Base-by-base conservation (phyloP, 1,139 yeast genomes). In the Geotrichum europaeum region DNA sequence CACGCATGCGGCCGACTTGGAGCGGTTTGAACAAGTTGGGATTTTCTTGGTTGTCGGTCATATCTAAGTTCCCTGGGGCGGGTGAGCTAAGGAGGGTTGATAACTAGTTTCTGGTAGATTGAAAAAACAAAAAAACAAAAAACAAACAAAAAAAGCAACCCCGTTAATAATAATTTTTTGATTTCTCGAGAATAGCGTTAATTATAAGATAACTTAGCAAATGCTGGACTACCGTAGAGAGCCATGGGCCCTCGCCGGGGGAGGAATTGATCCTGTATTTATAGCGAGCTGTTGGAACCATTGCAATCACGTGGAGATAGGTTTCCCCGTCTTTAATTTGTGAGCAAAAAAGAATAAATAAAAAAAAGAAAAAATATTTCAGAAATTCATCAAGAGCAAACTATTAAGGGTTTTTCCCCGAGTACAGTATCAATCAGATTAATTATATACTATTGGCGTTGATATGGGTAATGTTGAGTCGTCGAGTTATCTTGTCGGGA, bases 1-100 rank as follows among this genome's bases (percentile, higher is more conserved):
- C 67, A 34, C 61, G 61, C 40, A 62, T 22, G 36, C 55, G 47
- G 24, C 72, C 73, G 28, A 69, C 67, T 55, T 65, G 58, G 62
- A 70, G 53, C 40, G 72, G 72, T 43, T 56, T 52, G 61, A 67
- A 69, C 15, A 60, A 55, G 47, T 53, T 51, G 32, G 12, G n/a
- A 3, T 1, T 53, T n/a, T 53, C 15, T 24, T 36, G 32, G 18
- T 40, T 4, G 13, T 25, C 12, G 34, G 34, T 40, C 32, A 24
- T n/a, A n/a, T 40, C 18, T 40, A 9, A 34, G n/a, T 3, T 5
- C 5, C 32, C 32, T 3, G 4, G 54, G 54, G 22, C 36, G 55
- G 18, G 36, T 34, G 55, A n/a, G 25, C 4, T 24, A 24, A 24
- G 25, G 3, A 24, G 25, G 4, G 4, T 24, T 24, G 25, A 24